phyloP scores from a whole-genome alignment of 2,329 filamentous ascomycete genomes.

The Acarospora socialis region DNA sequence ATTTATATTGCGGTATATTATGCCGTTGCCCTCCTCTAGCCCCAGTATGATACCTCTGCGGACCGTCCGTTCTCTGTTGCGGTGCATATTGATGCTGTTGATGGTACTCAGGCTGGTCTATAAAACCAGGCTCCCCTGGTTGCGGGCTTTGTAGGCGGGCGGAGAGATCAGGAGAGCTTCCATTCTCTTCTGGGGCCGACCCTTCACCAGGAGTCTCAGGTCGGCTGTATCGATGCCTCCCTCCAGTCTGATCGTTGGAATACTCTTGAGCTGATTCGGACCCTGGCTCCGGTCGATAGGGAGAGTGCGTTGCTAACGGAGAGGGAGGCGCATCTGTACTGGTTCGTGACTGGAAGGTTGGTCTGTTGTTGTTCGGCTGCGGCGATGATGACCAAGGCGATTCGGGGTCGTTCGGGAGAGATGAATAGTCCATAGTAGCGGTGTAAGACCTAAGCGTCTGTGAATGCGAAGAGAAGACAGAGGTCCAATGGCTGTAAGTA shows the following conservation, averaged over 20 bases:
- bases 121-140: slow-evolving; percentile 24
- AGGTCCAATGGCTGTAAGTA: too few relatives aligned
- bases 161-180: slow-evolving; percentile 30
- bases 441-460: too few relatives aligned
- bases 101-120: slow-evolving; percentile 23
- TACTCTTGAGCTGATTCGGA: too few relatives aligned
- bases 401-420: slow-evolving; percentile 42
- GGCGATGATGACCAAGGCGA: slow-evolving; percentile 52
- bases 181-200: background rate
- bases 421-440: slow-evolving; percentile 55
- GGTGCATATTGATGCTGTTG: slow-evolving; percentile 23
- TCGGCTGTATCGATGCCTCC: too few relatives aligned
- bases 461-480: too few relatives aligned
- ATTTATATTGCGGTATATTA: slow-evolving; percentile 58
- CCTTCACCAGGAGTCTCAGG: too few relatives aligned
- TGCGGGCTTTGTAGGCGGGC: slow-evolving; percentile 27
- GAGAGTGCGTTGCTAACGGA: slow-evolving; percentile 25
- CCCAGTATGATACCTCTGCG: slow-evolving; percentile 35
- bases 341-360: slow-evolving; percentile 23
- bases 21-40: slow-evolving; percentile 28
- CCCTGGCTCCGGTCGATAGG: slow-evolving; percentile 17
- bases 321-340: slow-evolving; percentile 27
- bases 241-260: too few relatives aligned
- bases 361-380: slow-evolving; percentile 34
- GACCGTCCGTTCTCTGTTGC: slow-evolving; percentile 19